Conservation (phyloP, 2,329 filamentous ascomycete species). For the Teratosphaeria pseudoeucalypti region DNA sequence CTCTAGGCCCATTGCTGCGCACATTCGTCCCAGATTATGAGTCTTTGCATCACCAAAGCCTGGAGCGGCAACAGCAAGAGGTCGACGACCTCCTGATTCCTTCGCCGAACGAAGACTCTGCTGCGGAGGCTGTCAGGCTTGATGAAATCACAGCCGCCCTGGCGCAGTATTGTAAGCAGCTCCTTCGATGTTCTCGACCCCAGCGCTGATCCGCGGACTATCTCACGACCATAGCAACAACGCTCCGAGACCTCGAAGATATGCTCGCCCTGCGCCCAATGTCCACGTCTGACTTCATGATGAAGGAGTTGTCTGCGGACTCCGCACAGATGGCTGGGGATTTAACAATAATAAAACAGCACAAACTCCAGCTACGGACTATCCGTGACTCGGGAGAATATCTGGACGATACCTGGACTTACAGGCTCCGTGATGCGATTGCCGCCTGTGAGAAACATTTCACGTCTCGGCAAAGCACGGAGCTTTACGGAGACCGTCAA, state of each 20-base stretch:
- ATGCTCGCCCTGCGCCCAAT: neutral
- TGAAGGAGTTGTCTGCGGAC: too few relatives aligned
- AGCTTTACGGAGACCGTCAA: neutral
- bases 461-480: neutral
- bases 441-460: neutral
- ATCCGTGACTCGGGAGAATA: neutral
- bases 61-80: neutral
- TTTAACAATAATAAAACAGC: neutral
- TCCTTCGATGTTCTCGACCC: neutral
- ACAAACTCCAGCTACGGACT: neutral
- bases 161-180: neutral
- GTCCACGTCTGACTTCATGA: neutral
- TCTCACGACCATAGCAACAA: neutral
- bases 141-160: neutral
- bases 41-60: neutral
- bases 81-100: neutral
- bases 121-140: neutral
- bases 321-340: too few relatives aligned
- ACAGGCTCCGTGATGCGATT: neutral
- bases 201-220: neutral
- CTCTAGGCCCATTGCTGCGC: neutral
- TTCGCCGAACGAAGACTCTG: neutral
- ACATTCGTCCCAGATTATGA: neutral
- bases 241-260: neutral
- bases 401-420: neutral